Evolutionary conservation across 164 flowering plant species (phyloP), one percentile per base, ranked within the genome.

Genomic region (Berberis vulgaris): DNA sequence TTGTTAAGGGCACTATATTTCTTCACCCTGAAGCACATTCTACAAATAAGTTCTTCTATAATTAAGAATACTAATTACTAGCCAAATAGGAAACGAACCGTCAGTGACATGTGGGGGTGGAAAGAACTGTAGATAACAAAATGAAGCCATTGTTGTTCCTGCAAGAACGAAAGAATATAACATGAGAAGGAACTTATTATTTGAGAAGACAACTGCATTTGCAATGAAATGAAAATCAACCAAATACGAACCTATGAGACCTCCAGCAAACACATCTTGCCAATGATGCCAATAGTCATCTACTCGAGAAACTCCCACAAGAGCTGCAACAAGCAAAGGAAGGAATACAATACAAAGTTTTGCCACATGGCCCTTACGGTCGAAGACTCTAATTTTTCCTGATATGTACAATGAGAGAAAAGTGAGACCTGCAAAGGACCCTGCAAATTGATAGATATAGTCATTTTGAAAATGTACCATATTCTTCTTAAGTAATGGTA

Each of bases 61-160:
- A 26, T 26, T 26, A 26, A 26, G 26, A 26, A 26, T 26, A 26
- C 26, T 11, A 43, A 6, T 7, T 44, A 12, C 8, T 41, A 43
- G 55, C 2, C 38, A 54, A 44, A 43, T 3, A 54, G 43, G 57
- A 46, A 53, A 7, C 65, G 38, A 64, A 77, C 92, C 89, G 54
- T 89, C 83, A 1, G 69, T 54, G 66, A 79, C 74, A 74, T 64
- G 45, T 57, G 68, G 68, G 44, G 68, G 62, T 41, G 68, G 68
- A 43, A 65, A 65, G 55, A 65, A 65, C 50, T 65, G 68, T 45
- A 57, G 13, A 43, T 65, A 65, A 41, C 54, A 65, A 58, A 57
- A 47, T 49, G 61, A 47, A 57, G 61, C 54, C 9, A 45, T 45
- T 6, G 45, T 41, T 54, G 45, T 11, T 63, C 97, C 97, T 90